Evolutionary conservation across 257 asterid species (phyloP), one percentile per base, ranked within the genome.

Genomic region (Orobanche coerulescens): DNA sequence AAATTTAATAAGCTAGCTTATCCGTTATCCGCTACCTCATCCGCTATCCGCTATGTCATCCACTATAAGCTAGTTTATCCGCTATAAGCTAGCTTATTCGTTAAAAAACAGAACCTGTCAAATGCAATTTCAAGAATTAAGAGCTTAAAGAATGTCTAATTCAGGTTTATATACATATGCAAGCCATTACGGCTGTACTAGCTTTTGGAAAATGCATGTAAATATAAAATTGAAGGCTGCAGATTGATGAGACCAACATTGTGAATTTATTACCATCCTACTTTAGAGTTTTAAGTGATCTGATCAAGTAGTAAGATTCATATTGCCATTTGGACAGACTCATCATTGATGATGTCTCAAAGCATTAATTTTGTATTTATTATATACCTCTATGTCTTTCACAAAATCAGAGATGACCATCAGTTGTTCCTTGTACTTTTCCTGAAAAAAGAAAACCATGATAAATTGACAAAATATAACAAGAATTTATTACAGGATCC

Each of bases 361-460:
- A 65, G 20, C 44, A 77, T 61, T 61, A 31, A 61, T 19, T 23
- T 44, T 19, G 65, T 18, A 43, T 56, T 61, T 50, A 33, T 4
- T 13, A 11, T 24, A 43, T 82, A 92, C 98, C 98, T 92, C 81
- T 47, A 86, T 71, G 62, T 83, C 87, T 65, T 73, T 81, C 71
- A 77, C 83, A 77, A 79, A 75, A 52, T 72, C 82, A 60, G 88
- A 79, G 50, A 84, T 75, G 77, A 34, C 71, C 79, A 64, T 58
- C 71, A 86, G 40, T 64, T 84, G 89, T 65, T 82, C 88, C 81
- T 82, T 81, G 81, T 75, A 74, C 76, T 58, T 86, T 14, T 68
- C 93, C 95, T 88, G 88, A 71, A 61, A 67, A 70, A 37, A 19
- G 2, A 4, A 42, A 18, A 47, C 25, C 39, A 69, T 16, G 24